Evolutionary conservation across 1,284 basidiomycete genomes (phyloP), one percentile per base, ranked within the genome.

Genomic region (Pseudozyma pruni): DNA sequence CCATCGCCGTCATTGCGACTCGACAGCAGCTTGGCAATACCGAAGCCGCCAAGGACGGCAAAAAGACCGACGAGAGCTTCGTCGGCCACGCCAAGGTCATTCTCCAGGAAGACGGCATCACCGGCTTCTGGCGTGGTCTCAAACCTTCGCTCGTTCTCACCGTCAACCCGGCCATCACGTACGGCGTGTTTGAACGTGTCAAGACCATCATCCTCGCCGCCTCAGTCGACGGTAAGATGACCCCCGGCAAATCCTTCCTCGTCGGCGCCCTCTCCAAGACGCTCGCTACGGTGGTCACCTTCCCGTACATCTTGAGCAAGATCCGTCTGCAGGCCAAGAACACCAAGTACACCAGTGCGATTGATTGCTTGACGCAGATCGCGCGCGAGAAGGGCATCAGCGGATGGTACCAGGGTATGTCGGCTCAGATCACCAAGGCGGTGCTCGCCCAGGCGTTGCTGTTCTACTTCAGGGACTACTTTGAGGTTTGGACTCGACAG

Each of bases 321-420:
- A 92, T 98, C 37, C 89, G 95, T 41, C 90, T 99, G 27, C 96
- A 98, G 84, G 93, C 95, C 20, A 84, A 84, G 60, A 76, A 75
- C 59, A 75, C 76, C 17, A 78, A 80, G 17, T 89, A 91, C 78
- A 85, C 85, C 25, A 90, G 91, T 19, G 92, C 93, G 1, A 78
- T 94, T 35, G 89, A 89, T 57, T 87, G 97, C 43, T 86, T 99
- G 49, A 82, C 83, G 8, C 86, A 89, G 49, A 91, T 94, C 9
- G 89, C 89, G 83, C 85, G 86, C 79, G 87, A 89, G 73, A 82
- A 83, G 71, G 84, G 84, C 32, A 53, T 80, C 35, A 33, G 1
- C 85, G 95, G 96, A n/a, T 96, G 93, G 93, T 98, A 99, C 84
- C 78, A 84, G 89, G 95, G 95, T 7, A 93, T 94, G 92, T 86